Base-by-base conservation (phyloP, 352 stramenopile species). In the Pythium guiyangense region DNA sequence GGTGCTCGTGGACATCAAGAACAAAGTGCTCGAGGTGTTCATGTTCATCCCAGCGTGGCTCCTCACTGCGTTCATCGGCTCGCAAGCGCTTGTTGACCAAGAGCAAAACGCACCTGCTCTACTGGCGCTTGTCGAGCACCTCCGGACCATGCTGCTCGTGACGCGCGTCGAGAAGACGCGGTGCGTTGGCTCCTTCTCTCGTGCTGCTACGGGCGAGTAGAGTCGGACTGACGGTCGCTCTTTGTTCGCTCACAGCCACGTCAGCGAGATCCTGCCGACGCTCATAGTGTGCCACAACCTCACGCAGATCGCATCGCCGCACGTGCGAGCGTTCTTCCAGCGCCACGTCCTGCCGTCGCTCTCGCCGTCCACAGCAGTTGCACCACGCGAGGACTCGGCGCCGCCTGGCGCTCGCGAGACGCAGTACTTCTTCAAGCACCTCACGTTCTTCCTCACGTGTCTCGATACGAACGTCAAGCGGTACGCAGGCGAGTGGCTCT, bases 361-460 rank as follows among this genome's bases (percentile, higher is more conserved):
- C n/a, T 20, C 20, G 12, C 9, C 49, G 6, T 3, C 49, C 0
- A 18, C 11, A 10, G n/a, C n/a, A n/a, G n/a, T n/a, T n/a, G 8
- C 69, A 26, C 5, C 8, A 17, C 34, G 44, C 20, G 22, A 50
- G 8, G 0, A 29, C 3, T 18, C n/a, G 43, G 10, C 34, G 11
- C 4, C 15, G 34, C 25, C 25, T 6, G 15, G 26, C 18, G 49
- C 39, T 12, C 37, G 22, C 15, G 10, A 52, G 12, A 47, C n/a
- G 3, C 25, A 37, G 1, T 75, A 83, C 42, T 82, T 77, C 59
- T 83, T 84, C 59, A 76, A 79, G 22, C 74, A 90, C 44, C 63
- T 93, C 22, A 75, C 60, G 31, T 86, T 78, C 52, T 90, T 88
- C 52, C 64, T 93, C 22, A 93, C 83, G 27, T 83, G 80, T 42